phyloP scores from a whole-genome alignment of 768 basidiomycete genomes.

The Infundibulicybe gibba region DNA sequence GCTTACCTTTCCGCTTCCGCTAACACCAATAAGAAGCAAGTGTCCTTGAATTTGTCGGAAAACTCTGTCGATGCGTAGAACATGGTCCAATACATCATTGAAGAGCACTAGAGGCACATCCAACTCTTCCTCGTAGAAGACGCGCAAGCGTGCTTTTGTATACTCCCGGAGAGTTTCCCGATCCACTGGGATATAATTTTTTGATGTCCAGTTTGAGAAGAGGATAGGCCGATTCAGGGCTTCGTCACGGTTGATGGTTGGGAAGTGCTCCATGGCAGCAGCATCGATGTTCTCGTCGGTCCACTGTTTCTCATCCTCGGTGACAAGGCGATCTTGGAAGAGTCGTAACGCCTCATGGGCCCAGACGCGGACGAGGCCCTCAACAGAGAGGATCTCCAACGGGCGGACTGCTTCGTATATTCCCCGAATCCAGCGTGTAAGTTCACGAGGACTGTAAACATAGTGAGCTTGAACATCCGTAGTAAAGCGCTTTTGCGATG shows the following conservation, averaged over 20 bases:
- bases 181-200: conserved; percentile 93
- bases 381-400: conserved; percentile 87
- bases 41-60: conserved; percentile 99
- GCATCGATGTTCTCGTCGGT: conserved; percentile 90
- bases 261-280: conserved; percentile 87
- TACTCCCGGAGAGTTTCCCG: conserved; percentile 92
- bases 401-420: conserved; percentile 97
- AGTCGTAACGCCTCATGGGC: conserved; percentile 96
- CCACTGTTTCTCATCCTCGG: conserved; percentile 91
- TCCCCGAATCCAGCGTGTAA: conserved; percentile 96
- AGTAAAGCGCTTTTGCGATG: conserved; percentile 92
- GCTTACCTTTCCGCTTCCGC: conserved; percentile 92
- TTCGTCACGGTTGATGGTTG: conserved; percentile 83
- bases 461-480: conserved; percentile 98
- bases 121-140: conserved; percentile 99
- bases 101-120: conserved; percentile 97
- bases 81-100: conserved; percentile 98
- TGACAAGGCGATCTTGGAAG: conserved; percentile 95
- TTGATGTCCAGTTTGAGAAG: conserved; percentile 99
- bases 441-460: conserved; percentile 97
- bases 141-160: conserved; percentile 91
- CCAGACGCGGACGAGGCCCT: conserved; percentile 96
- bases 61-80: conserved; percentile 95
- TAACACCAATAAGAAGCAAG: conserved; percentile 93
- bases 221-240: conserved; percentile 87